Base-by-base conservation (phyloP, 2,329 filamentous ascomycete species). In the Diplodia scrobiculata region DNA sequence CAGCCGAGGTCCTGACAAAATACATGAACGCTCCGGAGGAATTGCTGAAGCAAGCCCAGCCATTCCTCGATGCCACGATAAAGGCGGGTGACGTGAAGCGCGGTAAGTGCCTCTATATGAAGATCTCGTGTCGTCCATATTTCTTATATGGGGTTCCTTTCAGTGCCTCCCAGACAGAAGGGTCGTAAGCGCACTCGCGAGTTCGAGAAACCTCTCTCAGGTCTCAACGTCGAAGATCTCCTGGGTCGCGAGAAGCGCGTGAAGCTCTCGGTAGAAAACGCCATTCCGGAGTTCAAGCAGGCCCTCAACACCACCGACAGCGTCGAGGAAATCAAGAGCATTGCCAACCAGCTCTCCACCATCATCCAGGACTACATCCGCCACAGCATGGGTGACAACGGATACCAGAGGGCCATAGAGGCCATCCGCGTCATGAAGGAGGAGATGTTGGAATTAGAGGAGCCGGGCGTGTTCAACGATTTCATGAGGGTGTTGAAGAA, bases 271-370 rank as follows among this genome's bases (percentile, higher is more conserved):
- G 75, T 84, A 0, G 84, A 89, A 10, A 98, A 98, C 69, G 87
- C 93, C 1, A 87, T 98, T 5, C 92, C 95, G 0, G 91, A 94
- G 67, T 97, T 97, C 84, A 96, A 93, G 74, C 91, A 92, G 75
- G 84, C 89, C 2, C 82, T 98, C 17, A 82, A 82, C 1, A 79
- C 80, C 1, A 83, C 89, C 0, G 83, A 86, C 6, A 84, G 88
- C 32, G 79, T 89, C 1, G 79, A 84, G 1, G 52, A 50, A 14
- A 85, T 96, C 63, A 82, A 86, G 67, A 84, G 88, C 19, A 89
- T 90, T 0, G 84, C 87, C 5, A 86, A 87, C 69, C 91, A 96
- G 73, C 90, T 98, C 86, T 87, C 84, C 13, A 75, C 75, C 4
- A 89, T 97, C 65, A 85, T 96, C 52, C 83, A 87, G 67, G 80